Evolutionary conservation across 176 grass and related monocot species (phyloP).

Genomic region (Carex cristatella): DNA sequence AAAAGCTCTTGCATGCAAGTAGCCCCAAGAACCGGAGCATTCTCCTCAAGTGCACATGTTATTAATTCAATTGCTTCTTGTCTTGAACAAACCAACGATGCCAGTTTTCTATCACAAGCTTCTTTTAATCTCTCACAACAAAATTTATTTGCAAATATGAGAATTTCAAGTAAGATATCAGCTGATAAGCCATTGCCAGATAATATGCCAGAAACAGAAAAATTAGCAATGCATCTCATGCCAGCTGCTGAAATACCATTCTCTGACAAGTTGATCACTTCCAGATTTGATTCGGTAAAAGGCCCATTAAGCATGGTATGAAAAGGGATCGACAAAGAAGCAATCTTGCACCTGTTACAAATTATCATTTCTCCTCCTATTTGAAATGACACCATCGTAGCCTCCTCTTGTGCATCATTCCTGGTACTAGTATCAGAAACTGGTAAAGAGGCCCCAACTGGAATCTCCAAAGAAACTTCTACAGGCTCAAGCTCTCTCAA

Average conservation of each 20-base stretch:
- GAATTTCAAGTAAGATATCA: slow-evolving; percentile 69
- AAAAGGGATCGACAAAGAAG: slow-evolving; percentile 67
- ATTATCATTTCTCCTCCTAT: slow-evolving; percentile 55
- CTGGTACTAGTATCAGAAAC: background rate
- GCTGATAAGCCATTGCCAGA: slow-evolving; percentile 36
- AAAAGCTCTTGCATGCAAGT: slow-evolving; percentile 81
- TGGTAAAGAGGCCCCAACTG: background rate
- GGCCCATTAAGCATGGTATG: slow-evolving; percentile 92
- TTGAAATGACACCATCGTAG: slow-evolving; percentile 49
- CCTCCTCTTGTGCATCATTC: background rate
- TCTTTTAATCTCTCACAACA: slow-evolving; percentile 87
- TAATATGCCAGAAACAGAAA: slow-evolving; percentile 45
- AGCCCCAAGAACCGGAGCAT: slow-evolving; percentile 56
- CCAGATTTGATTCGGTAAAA: slow-evolving; percentile 79
- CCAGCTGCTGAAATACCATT: slow-evolving; percentile 70
- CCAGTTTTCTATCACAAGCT: slow-evolving; percentile 72
- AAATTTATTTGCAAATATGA: slow-evolving; percentile 81
- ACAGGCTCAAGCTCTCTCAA: slow-evolving; percentile 56
- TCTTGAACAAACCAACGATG: slow-evolving; percentile 59
- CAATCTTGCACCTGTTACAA: slow-evolving; percentile 77
- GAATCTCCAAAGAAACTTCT: slow-evolving; percentile 60
- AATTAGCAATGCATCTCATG: slow-evolving; percentile 62
- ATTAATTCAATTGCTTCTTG: slow-evolving; percentile 85
- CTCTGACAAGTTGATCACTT: slow-evolving; percentile 78
- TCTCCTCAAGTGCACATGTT: slow-evolving; percentile 67